Evolutionary conservation across 345 rosid genomes (phyloP).

Genomic region (Heritiera littoralis): DNA sequence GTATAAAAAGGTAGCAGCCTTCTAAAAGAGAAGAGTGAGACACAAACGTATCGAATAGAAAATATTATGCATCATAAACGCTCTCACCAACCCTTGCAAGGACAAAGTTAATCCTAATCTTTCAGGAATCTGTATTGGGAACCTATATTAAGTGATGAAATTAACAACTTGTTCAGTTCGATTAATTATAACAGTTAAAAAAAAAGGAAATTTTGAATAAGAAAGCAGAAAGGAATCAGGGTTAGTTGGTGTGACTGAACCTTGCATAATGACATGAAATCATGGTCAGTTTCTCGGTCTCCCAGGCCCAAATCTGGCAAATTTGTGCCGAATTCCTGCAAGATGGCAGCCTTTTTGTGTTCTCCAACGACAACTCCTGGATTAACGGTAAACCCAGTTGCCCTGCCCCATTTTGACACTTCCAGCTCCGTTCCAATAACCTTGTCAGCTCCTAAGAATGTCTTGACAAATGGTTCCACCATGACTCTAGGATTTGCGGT

Average conservation of each 20-base stretch:
- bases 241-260: conserved; percentile 31
- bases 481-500: conserved; percentile 82
- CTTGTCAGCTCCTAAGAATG: conserved; percentile 69
- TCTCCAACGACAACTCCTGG: conserved; percentile 75
- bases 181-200: background rate
- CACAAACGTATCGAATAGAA: background rate
- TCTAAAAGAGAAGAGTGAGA: no score
- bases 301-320: conserved; percentile 88
- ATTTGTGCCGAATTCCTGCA: conserved; percentile 58
- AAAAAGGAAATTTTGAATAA: background rate
- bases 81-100: conserved; percentile 35
- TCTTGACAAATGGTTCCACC: conserved; percentile 83
- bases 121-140: background rate
- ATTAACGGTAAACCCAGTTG: conserved; percentile 68
- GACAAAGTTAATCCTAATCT: background rate
- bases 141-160: conserved; percentile 1
- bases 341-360: conserved; percentile 59
- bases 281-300: conserved; percentile 67
- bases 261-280: conserved; percentile 93
- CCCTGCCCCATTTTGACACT: conserved; percentile 67
- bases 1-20: background rate
- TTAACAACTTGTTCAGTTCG: background rate
- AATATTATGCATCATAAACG: conserved; percentile 25
- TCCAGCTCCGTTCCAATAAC: conserved; percentile 84
- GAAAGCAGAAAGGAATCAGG: background rate